Evolutionary conservation across 768 basidiomycete genomes (phyloP), one percentile per base, ranked within the genome.

Genomic region (Leccinum boreale): DNA sequence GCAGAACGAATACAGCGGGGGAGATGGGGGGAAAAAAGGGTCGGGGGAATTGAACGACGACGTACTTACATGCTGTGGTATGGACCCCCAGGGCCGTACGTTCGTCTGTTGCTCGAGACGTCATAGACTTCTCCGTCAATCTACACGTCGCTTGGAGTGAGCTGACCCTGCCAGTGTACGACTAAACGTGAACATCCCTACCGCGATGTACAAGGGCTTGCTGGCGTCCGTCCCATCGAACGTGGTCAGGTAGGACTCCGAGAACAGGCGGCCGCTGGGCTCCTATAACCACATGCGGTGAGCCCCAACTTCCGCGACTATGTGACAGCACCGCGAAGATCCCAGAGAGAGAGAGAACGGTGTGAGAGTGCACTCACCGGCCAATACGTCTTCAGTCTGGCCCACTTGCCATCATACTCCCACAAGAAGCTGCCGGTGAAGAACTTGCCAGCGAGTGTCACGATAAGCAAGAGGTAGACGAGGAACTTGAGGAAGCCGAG

Each of bases 71-170:
- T 79, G 67, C 84, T 77, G 64, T 85, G 79, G 74, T 93, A 93
- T 44, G 90, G 82, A 39, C 94, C 95, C 14, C 94, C 95, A 39
- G 87, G 89, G 52, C 94, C 93, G 71, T 98, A 98, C 10, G 81
- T 79, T 21, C 88, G 79, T 58, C 79, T 77, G 63, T 85, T 86
- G 59, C 81, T 80, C n/a, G 87, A 84, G 53, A 98, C 95, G 67
- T 98, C 95, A 73, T 86, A 98, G 8, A 98, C 92, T 53, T 90
- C 89, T 12, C 91, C 90, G 68, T 94, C 92, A 70, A 98, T 89
- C 92, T 93, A 69, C 47, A 66, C 59, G 55, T 56, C 64, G 46
- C 23, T 60, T 57, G 23, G 55, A n/a, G 51, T 65, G 51, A 58
- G 61, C 39, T 48, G 44, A 39, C 45, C 26, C 42, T 23, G 24